Conservation (phyloP, 2,329 filamentous ascomycete genomes). For the Fusarium ramigenum region DNA sequence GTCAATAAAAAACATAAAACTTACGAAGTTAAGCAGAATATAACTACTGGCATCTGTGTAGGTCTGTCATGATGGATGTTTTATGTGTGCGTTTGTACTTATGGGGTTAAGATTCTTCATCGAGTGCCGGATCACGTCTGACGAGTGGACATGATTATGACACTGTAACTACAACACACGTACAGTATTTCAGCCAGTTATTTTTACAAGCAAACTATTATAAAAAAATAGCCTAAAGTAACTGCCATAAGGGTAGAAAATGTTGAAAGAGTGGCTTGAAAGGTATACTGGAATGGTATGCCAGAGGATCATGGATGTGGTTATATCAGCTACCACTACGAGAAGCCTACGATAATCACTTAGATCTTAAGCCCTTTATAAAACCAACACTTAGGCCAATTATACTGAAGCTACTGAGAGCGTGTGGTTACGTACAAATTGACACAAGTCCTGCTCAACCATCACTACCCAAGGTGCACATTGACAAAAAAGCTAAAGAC, state of each 20-base stretch:
- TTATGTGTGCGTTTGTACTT: not conserved
- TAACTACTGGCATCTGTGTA: not conserved
- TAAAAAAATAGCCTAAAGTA: not conserved
- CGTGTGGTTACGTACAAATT: no score
- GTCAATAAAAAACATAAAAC: not conserved
- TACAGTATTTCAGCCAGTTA: not conserved
- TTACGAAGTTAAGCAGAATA: not conserved
- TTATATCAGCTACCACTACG: not conserved
- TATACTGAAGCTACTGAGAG: not conserved
- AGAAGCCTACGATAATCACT: not conserved
- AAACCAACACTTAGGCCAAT: not conserved
- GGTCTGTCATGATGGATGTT: not conserved
- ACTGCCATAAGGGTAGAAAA: not conserved
- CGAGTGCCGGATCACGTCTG: not conserved
- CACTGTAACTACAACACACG: not conserved
- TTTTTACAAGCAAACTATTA: not conserved
- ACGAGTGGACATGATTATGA: not conserved
- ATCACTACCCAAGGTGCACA: not conserved
- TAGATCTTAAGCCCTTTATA: not conserved
- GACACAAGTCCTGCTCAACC: not conserved
- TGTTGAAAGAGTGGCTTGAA: not conserved
- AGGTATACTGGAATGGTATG: not conserved
- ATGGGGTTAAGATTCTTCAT: not conserved
- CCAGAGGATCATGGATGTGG: not conserved
- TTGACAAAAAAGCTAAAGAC: not conserved